Percentiles rank a stretch among this genome's conserved stretches.
Evolutionary conservation across 352 stramenopile species (phyloP).

Genomic region (Phytopythium mirpurense): DNA sequence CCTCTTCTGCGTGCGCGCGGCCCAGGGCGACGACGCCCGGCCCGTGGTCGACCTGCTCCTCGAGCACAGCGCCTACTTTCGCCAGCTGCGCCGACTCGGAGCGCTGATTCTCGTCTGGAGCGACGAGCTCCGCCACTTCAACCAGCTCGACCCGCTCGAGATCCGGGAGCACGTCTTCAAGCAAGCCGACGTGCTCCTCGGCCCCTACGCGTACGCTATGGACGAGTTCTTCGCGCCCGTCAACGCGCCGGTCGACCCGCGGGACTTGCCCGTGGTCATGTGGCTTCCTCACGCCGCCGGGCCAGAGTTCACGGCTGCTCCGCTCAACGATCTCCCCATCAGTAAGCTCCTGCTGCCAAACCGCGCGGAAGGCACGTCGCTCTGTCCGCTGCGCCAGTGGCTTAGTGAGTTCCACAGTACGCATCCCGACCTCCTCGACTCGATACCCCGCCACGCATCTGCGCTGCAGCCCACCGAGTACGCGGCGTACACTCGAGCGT

Average conservation of each 20-base stretch:
- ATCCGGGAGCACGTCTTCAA: conserved; percentile 64
- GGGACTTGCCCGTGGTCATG: conserved; percentile 51
- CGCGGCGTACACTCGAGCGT: conserved; percentile 63
- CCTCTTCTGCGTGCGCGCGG: conserved; percentile 69
- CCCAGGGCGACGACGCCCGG: neutral
- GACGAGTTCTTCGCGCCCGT: conserved; percentile 72
- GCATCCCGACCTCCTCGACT: conserved; percentile 47
- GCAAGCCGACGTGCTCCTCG: conserved; percentile 54
- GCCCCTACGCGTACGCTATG: conserved; percentile 75
- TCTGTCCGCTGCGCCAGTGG: conserved; percentile 71
- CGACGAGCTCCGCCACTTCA: conserved; percentile 76
- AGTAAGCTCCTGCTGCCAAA: conserved; percentile 56
- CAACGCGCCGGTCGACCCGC: conserved; percentile 37
- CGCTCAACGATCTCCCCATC: conserved; percentile 69
- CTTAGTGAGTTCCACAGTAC: conserved; percentile 41
- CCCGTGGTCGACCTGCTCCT: conserved; percentile 49
- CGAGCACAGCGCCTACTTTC: conserved; percentile 59
- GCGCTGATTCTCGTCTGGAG: conserved; percentile 74
- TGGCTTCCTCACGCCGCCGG: conserved; percentile 69
- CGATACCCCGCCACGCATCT: conserved; percentile 49
- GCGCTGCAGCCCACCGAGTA: conserved; percentile 64
- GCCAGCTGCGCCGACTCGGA: conserved; percentile 54
- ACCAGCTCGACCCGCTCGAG: conserved; percentile 60
- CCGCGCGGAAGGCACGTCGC: conserved; percentile 39
- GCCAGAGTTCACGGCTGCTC: conserved; percentile 49